These are phyloP conservation scores for Cystobasidiaceae sp. DNA, from an alignment of 1,284 basidiomycete species.

Conservation along the genomic window DNA sequence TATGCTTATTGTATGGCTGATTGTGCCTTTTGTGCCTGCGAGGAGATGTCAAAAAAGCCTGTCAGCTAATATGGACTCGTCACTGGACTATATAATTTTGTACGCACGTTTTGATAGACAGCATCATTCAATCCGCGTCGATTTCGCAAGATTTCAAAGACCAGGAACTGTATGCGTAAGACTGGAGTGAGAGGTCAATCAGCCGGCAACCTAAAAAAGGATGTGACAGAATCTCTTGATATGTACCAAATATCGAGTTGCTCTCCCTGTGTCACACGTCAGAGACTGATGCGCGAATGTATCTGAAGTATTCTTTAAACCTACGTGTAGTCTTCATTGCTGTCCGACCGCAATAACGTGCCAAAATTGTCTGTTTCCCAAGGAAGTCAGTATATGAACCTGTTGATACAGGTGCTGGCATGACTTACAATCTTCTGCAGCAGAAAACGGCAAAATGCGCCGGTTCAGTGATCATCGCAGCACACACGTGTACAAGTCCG, in stretches of 20 bases:
- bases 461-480: slow-evolving; percentile 56
- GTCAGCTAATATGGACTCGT: neutral
- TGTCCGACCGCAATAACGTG: slow-evolving; percentile 80
- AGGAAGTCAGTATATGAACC: neutral
- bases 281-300: too few relatives aligned
- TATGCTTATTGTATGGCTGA: neutral
- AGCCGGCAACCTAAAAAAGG: slow-evolving; percentile 25
- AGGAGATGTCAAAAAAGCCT: neutral
- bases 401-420: too few relatives aligned
- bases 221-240: slow-evolving; percentile 51
- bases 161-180: slow-evolving; percentile 70
- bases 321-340: slow-evolving; percentile 68
- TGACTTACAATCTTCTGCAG: slow-evolving; percentile 61
- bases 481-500: slow-evolving; percentile 46
- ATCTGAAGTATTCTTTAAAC: too few relatives aligned
- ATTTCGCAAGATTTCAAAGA: slow-evolving; percentile 91
- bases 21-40: neutral
- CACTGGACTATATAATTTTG: neutral
- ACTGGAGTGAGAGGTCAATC: slow-evolving; percentile 39
- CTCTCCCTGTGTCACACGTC: slow-evolving; percentile 53
- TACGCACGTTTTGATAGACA: slow-evolving; percentile 63
- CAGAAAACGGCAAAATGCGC: slow-evolving; percentile 52
- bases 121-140: slow-evolving; percentile 83
- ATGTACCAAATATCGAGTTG: slow-evolving; percentile 88
- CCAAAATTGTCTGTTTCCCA: slow-evolving; percentile 71